Base-by-base conservation (phyloP, 179 eudicot genomes). In the Gypsophila paniculata region DNA sequence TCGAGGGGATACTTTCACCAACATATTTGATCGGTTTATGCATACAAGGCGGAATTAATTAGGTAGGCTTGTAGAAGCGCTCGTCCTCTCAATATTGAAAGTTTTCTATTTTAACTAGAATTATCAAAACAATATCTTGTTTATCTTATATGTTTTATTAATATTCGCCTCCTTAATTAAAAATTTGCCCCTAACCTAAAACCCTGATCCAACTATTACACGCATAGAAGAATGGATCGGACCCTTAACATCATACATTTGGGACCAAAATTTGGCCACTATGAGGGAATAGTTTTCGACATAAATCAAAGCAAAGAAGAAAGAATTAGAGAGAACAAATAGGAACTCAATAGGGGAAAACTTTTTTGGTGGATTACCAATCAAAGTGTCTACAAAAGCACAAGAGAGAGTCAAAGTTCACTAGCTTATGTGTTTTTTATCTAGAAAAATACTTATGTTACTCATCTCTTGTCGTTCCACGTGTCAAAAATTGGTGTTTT, bases 281-380 rank as follows among this genome's bases (percentile, higher is more conserved):
- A 36, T 53, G 15, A 52, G 46, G 69, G 34, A 53, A 52, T 63
- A 38, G 26, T 29, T 44, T 6, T 17, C 19, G 68, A 6, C 42
- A 46, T 36, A 61, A 62, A 74, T 49, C n/a, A n/a, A 17, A 64
- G 36, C 61, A 65, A 25, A 6, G 17, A 10, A 11, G 10, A 52
- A 15, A 49, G 36, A 59, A 44, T 44, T 38, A 59, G 65, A 63
- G 34, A 68, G 58, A 53, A 62, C 65, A 70, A 76, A 21, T 36
- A 55, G 69, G 11, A 15, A 63, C 46, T 55, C 54, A 55, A 32
- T 64, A 22, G 22, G 39, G 59, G 61, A 69, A 62, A 64, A 44
- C 52, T 36, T 48, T 46, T 32, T 15, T 1, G 26, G 36, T 29
- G 61, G 48, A 61, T 75, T 69, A 26, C 74, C 26, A 70, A 38